A percentile compares a stretch with the other conserved stretches of the same genome.
Conservation (phyloP, 2,329 filamentous ascomycete species). For the Colletotrichum magnum region DNA sequence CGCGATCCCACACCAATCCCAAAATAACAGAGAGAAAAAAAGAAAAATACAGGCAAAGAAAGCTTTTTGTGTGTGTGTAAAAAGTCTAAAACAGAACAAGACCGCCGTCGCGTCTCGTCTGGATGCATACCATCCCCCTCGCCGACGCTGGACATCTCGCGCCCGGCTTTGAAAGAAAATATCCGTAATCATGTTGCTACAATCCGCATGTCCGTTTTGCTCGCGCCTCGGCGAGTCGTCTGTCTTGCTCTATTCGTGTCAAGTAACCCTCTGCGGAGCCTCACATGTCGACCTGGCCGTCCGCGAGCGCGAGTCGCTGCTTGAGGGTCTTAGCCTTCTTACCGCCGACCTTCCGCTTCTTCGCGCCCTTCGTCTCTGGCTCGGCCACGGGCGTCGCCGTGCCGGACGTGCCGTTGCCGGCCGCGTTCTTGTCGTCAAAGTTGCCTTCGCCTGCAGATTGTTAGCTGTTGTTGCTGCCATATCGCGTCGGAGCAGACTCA, state of each 20-base stretch:
- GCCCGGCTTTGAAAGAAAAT: slow-evolving; percentile 12
- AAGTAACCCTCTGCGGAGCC: slow-evolving; percentile 1
- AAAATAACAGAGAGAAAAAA: neutral
- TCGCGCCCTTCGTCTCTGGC: slow-evolving; percentile 63
- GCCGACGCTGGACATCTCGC: slow-evolving; percentile 31
- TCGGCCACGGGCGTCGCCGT: slow-evolving; percentile 82
- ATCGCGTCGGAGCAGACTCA: slow-evolving; percentile 63
- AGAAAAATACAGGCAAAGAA: slow-evolving; percentile 23
- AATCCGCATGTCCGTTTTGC: slow-evolving; percentile 26
- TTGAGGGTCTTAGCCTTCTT: slow-evolving; percentile 79
- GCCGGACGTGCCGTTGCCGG: slow-evolving; percentile 68
- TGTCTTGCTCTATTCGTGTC: slow-evolving; percentile 10
- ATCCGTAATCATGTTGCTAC: slow-evolving; percentile 36
- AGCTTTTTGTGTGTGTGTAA: slow-evolving; percentile 22
- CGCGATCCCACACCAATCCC: neutral
- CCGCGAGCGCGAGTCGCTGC: slow-evolving; percentile 77
- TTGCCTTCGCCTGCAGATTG: slow-evolving; percentile 84
- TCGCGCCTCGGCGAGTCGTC: slow-evolving; percentile 1
- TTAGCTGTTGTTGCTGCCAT: slow-evolving; percentile 44
- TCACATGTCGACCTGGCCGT: slow-evolving; percentile 62
- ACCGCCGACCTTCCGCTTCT: slow-evolving; percentile 65
- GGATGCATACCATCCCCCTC: slow-evolving; percentile 25
- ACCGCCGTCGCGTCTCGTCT: slow-evolving; percentile 22
- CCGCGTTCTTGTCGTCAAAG: slow-evolving; percentile 86
- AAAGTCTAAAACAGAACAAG: slow-evolving; percentile 26